These are phyloP conservation scores for Mycena vulgaris DNA, from an alignment of 768 basidiomycete genomes.

Conservation along the genomic window DNA sequence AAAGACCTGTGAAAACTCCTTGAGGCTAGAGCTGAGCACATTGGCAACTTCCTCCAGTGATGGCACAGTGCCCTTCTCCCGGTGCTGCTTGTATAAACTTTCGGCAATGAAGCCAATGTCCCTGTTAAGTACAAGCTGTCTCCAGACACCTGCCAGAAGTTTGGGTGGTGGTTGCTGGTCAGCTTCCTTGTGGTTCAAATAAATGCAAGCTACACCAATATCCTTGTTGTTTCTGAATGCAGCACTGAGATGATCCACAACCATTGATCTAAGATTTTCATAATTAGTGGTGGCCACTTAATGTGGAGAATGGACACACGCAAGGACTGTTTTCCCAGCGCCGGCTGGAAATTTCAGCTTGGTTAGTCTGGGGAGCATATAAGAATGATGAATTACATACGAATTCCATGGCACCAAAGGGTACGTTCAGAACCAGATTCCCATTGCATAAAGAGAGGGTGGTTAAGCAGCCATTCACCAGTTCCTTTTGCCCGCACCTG, in stretches of 20 bases:
- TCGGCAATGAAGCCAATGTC: background rate
- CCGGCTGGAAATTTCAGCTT: background rate
- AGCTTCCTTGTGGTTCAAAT: no score
- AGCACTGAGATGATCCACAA: constrained; percentile 12
- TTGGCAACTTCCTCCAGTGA: background rate
- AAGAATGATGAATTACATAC: constrained; percentile 10
- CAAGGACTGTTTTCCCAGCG: no score
- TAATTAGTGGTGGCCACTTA: no score
- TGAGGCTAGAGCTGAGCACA: background rate
- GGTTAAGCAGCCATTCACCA: background rate
- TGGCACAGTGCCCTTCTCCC: background rate
- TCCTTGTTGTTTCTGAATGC: no score
- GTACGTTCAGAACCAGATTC: background rate
- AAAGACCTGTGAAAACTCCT: background rate
- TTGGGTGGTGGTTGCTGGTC: no score
- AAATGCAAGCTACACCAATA: no score
- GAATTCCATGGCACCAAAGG: constrained; percentile 11
- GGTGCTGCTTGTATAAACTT: no score
- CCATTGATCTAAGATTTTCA: constrained; percentile 3
- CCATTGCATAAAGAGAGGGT: background rate
- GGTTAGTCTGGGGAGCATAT: background rate
- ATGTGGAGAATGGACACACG: no score
- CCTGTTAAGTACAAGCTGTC: background rate
- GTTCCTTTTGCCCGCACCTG: no score
- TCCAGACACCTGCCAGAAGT: background rate